Percentiles rank a stretch among this genome's conserved stretches.
Evolutionary conservation across 345 rosid genomes (phyloP).

Genomic region (Eucalyptus sp.): DNA sequence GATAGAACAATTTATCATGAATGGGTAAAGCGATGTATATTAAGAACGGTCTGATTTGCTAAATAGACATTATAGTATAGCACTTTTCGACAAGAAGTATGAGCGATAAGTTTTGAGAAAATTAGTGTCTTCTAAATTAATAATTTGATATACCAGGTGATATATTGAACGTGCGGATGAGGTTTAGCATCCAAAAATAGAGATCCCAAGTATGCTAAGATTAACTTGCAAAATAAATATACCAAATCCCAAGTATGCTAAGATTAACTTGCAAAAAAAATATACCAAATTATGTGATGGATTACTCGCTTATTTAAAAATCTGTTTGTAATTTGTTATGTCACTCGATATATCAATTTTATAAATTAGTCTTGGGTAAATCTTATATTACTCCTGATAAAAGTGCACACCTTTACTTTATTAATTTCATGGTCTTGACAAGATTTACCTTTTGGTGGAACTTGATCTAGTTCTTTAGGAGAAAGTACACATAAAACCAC

Average conservation of each 20-base stretch:
- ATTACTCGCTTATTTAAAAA: neutral
- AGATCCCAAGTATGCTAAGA: neutral
- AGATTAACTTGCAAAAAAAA: neutral
- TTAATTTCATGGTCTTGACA: neutral
- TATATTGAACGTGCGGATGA: neutral
- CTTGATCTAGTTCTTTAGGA: neutral
- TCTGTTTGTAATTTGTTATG: neutral
- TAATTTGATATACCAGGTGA: neutral
- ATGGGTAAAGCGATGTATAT: neutral
- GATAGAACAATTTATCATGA: neutral
- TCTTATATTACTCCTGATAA: neutral
- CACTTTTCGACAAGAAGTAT: neutral
- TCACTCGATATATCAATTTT: neutral
- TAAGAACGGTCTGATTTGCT: neutral
- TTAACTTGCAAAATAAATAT: neutral
- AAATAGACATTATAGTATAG: neutral
- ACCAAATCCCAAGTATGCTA: neutral
- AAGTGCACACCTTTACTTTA: neutral
- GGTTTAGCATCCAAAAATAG: neutral
- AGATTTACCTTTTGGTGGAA: neutral
- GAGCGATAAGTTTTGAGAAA: neutral
- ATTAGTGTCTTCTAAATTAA: neutral
- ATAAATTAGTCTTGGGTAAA: neutral
- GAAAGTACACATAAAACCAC: neutral
- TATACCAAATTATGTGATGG: neutral